Base-by-base conservation (phyloP, 192 early-diverging fungal species). In the Podila epigama region DNA sequence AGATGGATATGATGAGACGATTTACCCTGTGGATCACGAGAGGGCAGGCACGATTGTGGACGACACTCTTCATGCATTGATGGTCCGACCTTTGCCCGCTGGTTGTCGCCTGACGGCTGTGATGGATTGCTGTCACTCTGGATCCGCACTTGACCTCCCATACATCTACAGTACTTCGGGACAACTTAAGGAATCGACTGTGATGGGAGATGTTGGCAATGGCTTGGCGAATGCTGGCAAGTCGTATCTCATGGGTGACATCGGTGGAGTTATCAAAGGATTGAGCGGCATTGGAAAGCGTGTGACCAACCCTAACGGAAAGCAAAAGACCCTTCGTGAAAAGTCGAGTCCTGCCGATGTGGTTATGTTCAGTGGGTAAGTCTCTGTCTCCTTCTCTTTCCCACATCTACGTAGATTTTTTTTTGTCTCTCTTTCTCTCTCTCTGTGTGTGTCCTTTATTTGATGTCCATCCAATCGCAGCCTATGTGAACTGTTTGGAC, bases 101-200 rank as follows among this genome's bases (percentile, higher is more conserved):
- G 81, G 93, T 29, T 89, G 86, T 51, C 88, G 92, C 25, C 69
- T 95, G 66, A 95, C 94, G 1, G 92, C 88, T 1, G 88, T 95
- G 39, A 93, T 93, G 78, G 94, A 95, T 77, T 94, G 91, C 56
- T 95, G 94, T 69, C 92, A 95, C 66, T 92, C 91, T 36, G 94
- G 92, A 20, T 90, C 94, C 1, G 92, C 88, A 0, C 81, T 95
- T 35, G 93, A 95, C 75, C 79, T 95, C 48, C 92, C 93, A 3
- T 95, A 87, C 69, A 84, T 88, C 63, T 95, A 95, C 66, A 88
- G 88, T 34, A 92, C 90, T 22, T 41, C 83, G 50, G 92, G 93
- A 39, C 66, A 68, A 13, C 20, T 89, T n/a, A 89, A 89, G 31
- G 81, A 85, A 15, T 50, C 66, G 18, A 87, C 73, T 50, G 5